Evolutionary conservation across 2,329 filamentous ascomycete genomes (phyloP).

Genomic region (Tolypocladium sp.): DNA sequence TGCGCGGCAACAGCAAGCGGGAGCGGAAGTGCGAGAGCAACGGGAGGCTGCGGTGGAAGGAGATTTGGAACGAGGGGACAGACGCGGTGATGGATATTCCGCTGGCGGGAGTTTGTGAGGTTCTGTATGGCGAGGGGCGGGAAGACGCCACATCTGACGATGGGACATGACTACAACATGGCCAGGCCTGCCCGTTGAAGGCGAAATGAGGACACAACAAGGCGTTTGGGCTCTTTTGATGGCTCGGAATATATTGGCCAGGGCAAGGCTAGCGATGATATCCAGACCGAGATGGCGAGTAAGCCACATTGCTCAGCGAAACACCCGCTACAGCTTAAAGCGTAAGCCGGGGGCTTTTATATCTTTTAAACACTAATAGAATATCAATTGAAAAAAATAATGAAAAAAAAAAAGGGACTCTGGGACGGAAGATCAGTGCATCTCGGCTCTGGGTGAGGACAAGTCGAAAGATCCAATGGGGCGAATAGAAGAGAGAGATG

Average conservation of each 20-base stretch:
- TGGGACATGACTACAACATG: not conserved
- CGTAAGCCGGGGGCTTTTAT: not conserved
- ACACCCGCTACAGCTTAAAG: not conserved
- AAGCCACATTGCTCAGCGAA: not conserved
- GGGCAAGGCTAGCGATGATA: not conserved
- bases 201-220: not conserved
- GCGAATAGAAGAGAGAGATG: not conserved
- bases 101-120: slow-evolving; percentile 87
- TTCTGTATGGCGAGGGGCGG: slow-evolving; percentile 66
- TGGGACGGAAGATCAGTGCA: not conserved
- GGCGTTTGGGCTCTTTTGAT: not conserved
- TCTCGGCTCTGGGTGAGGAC: not conserved
- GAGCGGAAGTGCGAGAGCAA: slow-evolving; percentile 26
- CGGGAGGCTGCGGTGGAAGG: slow-evolving; percentile 58
- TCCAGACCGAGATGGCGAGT: not conserved
- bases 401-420: too few relatives aligned
- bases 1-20: slow-evolving; percentile 27
- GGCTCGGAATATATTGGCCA: not conserved
- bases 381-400: not conserved
- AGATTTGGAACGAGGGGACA: slow-evolving; percentile 83
- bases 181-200: not conserved
- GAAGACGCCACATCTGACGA: slow-evolving; percentile 16
- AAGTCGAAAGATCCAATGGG: not conserved
- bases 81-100: slow-evolving; percentile 98
- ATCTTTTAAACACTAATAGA: not conserved